Percentiles rank a stretch among this genome's conserved stretches.
phyloP scores from a whole-genome alignment of 495 filamentous ascomycete species.

The Pyronema omphalodes region DNA sequence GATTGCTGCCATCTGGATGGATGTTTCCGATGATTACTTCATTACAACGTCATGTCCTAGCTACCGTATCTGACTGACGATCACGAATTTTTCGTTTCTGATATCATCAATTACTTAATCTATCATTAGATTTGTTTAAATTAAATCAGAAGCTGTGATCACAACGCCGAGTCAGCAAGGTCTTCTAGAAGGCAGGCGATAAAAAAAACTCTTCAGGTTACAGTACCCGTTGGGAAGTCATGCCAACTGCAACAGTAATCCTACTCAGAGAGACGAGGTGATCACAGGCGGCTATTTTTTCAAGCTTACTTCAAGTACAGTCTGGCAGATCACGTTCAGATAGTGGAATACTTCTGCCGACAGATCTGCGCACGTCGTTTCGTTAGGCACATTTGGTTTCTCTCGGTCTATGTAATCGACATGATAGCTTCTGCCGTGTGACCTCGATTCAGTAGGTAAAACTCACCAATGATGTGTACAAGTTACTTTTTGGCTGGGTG shows the following conservation, averaged over 20 bases:
- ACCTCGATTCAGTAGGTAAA: background rate
- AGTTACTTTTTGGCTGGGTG: too few relatives aligned
- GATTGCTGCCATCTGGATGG: background rate
- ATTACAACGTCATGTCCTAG: background rate
- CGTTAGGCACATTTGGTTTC: background rate
- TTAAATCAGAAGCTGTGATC: background rate
- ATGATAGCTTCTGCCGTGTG: background rate
- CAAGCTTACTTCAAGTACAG: too few relatives aligned
- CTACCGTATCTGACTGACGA: too few relatives aligned
- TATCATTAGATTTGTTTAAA: background rate
- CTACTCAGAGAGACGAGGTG: background rate
- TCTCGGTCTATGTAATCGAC: background rate
- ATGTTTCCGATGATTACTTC: background rate
- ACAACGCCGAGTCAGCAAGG: background rate
- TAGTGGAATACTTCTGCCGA: too few relatives aligned
- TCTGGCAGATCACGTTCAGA: too few relatives aligned
- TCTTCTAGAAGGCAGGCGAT: background rate
- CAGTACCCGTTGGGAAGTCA: too few relatives aligned
- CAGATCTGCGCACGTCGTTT: too few relatives aligned
- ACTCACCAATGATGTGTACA: background rate
- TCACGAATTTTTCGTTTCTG: background rate
- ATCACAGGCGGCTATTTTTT: background rate
- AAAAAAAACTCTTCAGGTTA: background rate
- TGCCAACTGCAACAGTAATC: background rate
- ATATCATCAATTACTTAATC: background rate